phyloP scores from a whole-genome alignment of 2,329 filamentous ascomycete species.

The Aureobasidium lini region DNA sequence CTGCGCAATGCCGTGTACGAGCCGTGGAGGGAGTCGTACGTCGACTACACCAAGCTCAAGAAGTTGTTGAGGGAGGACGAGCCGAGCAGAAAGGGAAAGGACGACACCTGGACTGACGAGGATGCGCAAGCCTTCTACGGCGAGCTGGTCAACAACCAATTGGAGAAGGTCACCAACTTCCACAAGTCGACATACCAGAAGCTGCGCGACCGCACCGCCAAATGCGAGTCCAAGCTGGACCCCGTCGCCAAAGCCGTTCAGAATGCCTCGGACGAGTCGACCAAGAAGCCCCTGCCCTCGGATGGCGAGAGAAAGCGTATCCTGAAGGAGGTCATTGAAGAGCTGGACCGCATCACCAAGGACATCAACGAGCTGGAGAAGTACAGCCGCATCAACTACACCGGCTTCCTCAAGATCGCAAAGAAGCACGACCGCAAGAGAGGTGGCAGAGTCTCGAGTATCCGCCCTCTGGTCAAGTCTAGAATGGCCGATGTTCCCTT shows the following conservation, averaged over 20 bases:
- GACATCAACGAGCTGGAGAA: constrained; percentile 90
- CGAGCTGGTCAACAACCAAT: constrained; percentile 86
- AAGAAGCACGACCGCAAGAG: constrained; percentile 98
- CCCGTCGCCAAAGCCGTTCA: constrained; percentile 38
- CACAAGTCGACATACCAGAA: constrained; percentile 75
- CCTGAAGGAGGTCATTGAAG: constrained; percentile 64
- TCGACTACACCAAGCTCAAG: constrained; percentile 94
- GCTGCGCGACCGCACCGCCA: constrained; percentile 72
- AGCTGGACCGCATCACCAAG: constrained; percentile 81
- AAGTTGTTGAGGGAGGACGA: constrained; percentile 73
- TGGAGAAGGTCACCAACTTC: constrained; percentile 90
- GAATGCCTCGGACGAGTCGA: constrained; percentile 21
- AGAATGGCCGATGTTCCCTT: constrained; percentile 82
- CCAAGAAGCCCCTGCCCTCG: constrained; percentile 29
- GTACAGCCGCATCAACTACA: constrained; percentile 95
- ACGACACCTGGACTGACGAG: constrained; percentile 76
- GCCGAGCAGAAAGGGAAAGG: constrained; percentile 43
- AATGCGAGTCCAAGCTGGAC: constrained; percentile 58
- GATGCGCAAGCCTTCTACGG: constrained; percentile 93
- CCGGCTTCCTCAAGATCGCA: constrained; percentile 92
- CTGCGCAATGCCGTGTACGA: constrained; percentile 70
- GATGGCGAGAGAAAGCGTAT: constrained; percentile 41
- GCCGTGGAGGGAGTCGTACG: constrained; percentile 89
- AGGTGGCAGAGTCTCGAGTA: constrained; percentile 74
- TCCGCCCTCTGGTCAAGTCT: constrained; percentile 79